These are phyloP conservation scores for Flaveria sonorensis DNA, from an alignment of 129 eudicot species.

Conservation along the genomic window DNA sequence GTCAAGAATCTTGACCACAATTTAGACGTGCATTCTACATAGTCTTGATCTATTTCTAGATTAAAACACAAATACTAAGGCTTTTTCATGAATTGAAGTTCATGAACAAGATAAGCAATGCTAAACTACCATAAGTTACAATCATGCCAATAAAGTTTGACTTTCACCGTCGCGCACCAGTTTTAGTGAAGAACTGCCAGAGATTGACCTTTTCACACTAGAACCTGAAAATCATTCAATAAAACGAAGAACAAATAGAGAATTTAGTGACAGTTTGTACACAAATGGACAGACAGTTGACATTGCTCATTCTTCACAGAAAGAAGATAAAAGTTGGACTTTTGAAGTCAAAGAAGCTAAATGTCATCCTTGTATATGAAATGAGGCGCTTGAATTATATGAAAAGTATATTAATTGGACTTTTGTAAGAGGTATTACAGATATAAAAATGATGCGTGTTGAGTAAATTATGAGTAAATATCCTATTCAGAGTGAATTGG, in stretches of 20 bases:
- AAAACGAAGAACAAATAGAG: conserved; percentile 10
- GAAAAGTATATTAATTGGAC: neutral
- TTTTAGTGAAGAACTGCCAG: conserved; percentile 30
- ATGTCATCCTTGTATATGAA: neutral
- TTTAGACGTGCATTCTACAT: conserved; percentile 28
- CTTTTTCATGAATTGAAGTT: conserved; percentile 21
- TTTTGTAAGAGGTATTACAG: neutral
- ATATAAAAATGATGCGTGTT: neutral
- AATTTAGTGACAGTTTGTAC: conserved; percentile 13
- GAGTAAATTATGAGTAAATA: neutral
- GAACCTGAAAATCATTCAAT: conserved; percentile 30
- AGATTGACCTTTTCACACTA: conserved; percentile 25
- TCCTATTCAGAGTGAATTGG: neutral
- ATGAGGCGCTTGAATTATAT: neutral
- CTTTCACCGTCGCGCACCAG: conserved; percentile 28
- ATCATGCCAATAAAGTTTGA: conserved; percentile 3
- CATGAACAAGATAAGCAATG: neutral
- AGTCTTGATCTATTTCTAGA: conserved; percentile 15
- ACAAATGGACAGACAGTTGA: conserved; percentile 6
- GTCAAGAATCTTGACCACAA: conserved; percentile 33
- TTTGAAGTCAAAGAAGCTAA: conserved; percentile 16
- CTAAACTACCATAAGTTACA: conserved; percentile 26
- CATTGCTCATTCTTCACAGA: conserved; percentile 11
- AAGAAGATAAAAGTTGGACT: conserved; percentile 2
- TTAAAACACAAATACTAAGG: conserved; percentile 19